Conservation (phyloP, 345 rosid species). For the Moricandia moricandioides region DNA sequence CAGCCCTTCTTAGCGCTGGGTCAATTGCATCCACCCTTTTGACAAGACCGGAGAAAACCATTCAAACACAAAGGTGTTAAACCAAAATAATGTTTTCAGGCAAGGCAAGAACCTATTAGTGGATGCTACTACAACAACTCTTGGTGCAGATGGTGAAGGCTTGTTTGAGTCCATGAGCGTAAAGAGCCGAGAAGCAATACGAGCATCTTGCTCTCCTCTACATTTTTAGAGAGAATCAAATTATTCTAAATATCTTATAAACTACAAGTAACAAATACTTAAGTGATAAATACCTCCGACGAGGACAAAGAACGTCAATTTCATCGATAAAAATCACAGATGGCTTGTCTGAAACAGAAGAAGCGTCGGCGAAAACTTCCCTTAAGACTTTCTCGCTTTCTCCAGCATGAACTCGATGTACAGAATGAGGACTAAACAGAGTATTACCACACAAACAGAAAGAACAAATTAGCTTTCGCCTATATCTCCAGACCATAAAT, state of each 20-base stretch:
- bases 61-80: slow-evolving; percentile 10
- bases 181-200: slow-evolving; percentile 62
- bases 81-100: background rate
- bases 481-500: background rate
- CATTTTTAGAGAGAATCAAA: slow-evolving; percentile 34
- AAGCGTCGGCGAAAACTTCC: slow-evolving; percentile 75
- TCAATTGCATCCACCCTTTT: too few species aligned
- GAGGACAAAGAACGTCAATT: slow-evolving; percentile 85
- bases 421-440: slow-evolving; percentile 65
- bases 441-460: slow-evolving; percentile 14
- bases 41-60: too few species aligned
- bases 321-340: slow-evolving; percentile 85
- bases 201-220: slow-evolving; percentile 78
- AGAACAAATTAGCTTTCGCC: background rate
- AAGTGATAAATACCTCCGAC: slow-evolving; percentile 51
- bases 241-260: background rate
- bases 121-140: slow-evolving; percentile 71
- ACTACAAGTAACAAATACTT: background rate
- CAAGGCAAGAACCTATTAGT: slow-evolving; percentile 69
- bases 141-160: slow-evolving; percentile 42
- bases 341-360: slow-evolving; percentile 57
- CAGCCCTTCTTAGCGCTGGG: too few species aligned
- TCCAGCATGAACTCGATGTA: slow-evolving; percentile 78
- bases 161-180: slow-evolving; percentile 77
- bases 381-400: slow-evolving; percentile 79